Conservation (phyloP, 805 yeast genomes). For the Saturnispora kantuleensis region DNA sequence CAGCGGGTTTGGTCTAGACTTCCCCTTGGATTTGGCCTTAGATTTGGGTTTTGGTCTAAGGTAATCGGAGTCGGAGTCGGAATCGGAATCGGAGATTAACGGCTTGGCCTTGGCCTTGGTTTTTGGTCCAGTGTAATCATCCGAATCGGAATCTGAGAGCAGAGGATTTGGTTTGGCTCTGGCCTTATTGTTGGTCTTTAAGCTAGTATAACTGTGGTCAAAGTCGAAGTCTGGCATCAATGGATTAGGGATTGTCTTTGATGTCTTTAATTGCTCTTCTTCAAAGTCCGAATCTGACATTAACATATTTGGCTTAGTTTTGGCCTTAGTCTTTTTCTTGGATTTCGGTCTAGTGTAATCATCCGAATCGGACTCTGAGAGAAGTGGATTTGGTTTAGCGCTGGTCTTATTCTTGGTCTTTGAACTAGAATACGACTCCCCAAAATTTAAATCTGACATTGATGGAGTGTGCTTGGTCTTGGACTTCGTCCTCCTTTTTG, state of each 20-base stretch:
- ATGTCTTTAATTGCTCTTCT: too few species aligned
- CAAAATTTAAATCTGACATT: neutral
- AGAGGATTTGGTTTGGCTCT: constrained; percentile 1
- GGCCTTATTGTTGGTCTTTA: neutral
- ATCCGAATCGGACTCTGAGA: constrained; percentile 1
- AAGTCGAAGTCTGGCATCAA: neutral
- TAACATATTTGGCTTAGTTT: too few species aligned
- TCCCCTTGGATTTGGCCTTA: neutral
- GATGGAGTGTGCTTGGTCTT: neutral
- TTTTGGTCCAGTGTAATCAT: neutral
- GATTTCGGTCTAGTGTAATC: neutral
- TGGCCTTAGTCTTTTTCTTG: neutral
- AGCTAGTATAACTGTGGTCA: neutral
- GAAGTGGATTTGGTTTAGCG: neutral
- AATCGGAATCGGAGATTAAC: neutral
- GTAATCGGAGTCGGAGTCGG: neutral
- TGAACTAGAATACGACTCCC: neutral
- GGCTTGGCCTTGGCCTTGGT: neutral
- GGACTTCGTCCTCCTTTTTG: neutral
- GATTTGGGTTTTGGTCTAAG: neutral
- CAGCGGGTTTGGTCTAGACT: neutral
- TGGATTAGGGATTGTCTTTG: neutral
- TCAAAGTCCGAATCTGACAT: neutral
- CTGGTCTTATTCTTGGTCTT: neutral
- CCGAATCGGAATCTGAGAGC: constrained; percentile 3